These are phyloP conservation scores for Dimocarpus longan DNA, from an alignment of 345 rosid genomes.

Conservation along the genomic window DNA sequence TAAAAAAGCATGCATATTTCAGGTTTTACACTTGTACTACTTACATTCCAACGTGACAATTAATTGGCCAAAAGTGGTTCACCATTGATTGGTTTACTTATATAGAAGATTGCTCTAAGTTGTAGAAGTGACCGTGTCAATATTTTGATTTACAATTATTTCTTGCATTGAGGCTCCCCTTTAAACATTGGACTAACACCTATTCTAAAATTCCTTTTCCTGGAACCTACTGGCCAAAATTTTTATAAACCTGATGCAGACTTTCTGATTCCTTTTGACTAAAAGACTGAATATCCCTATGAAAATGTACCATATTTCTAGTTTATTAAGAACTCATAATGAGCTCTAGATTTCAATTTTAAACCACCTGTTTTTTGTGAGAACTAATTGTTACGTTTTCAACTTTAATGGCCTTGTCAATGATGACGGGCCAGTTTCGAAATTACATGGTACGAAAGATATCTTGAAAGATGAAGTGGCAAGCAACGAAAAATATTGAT, in stretches of 20 bases:
- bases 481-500: constrained; percentile 67
- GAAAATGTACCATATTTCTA: not conserved
- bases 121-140: not conserved
- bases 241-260: not conserved
- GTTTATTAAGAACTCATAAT: not conserved
- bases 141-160: too few species aligned
- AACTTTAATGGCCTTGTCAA: constrained; percentile 44
- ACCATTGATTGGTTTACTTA: not conserved
- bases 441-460: constrained; percentile 96
- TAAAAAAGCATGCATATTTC: not conserved
- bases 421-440: constrained; percentile 99
- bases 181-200: not conserved
- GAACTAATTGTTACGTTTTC: not conserved
- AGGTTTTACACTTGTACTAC: not conserved
- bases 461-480: constrained; percentile 71
- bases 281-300: not conserved
- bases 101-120: not conserved
- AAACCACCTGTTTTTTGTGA: not conserved
- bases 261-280: not conserved
- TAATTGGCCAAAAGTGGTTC: not conserved
- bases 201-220: not conserved
- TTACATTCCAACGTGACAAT: not conserved
- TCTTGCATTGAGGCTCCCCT: not conserved
- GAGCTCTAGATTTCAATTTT: not conserved
- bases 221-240: not conserved